phyloP scores from a whole-genome alignment of 208 protist genomes.

The Naegleria gruberi region DNA sequence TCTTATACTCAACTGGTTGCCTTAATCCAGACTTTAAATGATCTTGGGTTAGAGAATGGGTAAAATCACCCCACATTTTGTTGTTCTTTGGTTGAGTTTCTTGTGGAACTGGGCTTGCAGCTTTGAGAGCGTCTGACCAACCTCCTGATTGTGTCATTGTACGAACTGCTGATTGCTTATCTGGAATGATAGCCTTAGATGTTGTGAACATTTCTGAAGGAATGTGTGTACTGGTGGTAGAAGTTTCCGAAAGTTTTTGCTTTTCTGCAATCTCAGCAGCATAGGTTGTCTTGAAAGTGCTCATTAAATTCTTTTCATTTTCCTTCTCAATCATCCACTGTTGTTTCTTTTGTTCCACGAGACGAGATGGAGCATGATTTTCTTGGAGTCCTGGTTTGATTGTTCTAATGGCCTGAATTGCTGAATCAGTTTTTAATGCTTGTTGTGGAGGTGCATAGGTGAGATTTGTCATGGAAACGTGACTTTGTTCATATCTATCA shows the following conservation, averaged over 20 bases:
- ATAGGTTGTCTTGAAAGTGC: background rate
- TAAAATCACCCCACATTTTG: background rate
- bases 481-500: conserved; percentile 46
- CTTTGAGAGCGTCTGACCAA: background rate
- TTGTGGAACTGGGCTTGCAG: background rate
- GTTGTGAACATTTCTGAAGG: background rate
- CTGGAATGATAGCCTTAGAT: background rate
- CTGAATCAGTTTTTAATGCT: background rate
- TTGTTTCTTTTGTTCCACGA: background rate
- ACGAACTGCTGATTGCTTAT: too few relatives aligned
- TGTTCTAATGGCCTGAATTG: background rate
- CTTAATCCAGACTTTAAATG: background rate
- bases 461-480: conserved; percentile 52
- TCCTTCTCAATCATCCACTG: background rate
- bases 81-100: background rate
- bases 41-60: background rate
- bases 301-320: background rate
- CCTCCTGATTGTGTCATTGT: background rate
- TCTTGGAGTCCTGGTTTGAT: background rate
- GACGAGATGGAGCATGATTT: too few relatives aligned
- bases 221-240: background rate
- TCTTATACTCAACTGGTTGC: background rate
- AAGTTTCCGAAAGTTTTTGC: background rate
- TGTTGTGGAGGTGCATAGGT: conserved; percentile 47
- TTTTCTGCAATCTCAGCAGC: background rate